phyloP scores from a whole-genome alignment of 106 monocot genomes.

The Vanilla planifolia region DNA sequence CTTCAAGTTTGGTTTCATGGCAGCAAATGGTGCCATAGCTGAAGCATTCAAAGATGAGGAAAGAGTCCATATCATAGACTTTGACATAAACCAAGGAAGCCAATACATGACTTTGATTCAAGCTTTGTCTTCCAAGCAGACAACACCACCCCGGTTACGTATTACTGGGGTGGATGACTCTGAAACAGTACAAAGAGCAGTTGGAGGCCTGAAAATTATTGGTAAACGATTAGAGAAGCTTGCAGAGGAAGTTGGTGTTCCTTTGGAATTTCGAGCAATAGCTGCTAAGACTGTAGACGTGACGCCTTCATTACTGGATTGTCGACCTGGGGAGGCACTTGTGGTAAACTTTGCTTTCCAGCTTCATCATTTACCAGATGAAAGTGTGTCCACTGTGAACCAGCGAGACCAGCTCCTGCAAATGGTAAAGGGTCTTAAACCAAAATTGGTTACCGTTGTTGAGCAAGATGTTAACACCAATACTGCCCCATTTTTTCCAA shows the following conservation, averaged over 20 bases:
- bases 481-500: slow-evolving; percentile 89
- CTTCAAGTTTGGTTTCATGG: slow-evolving; percentile 95
- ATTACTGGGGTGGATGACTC: slow-evolving; percentile 98
- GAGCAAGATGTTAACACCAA: slow-evolving; percentile 98
- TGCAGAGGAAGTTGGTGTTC: slow-evolving; percentile 50
- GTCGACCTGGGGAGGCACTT: slow-evolving; percentile 57
- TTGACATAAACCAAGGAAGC: slow-evolving; percentile 94
- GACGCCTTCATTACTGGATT: slow-evolving; percentile 63
- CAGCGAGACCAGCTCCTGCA: slow-evolving; percentile 86
- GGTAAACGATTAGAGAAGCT: slow-evolving; percentile 77
- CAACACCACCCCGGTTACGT: slow-evolving; percentile 42
- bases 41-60: slow-evolving; percentile 73
- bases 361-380: slow-evolving; percentile 98
- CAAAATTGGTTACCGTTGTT: slow-evolving; percentile 87
- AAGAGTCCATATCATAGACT: slow-evolving; percentile 88
- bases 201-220: slow-evolving; percentile 83
- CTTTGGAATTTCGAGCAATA: slow-evolving; percentile 71
- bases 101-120: slow-evolving; percentile 83
- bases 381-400: slow-evolving; percentile 94
- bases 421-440: slow-evolving; percentile 87
- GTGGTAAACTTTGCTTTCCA: slow-evolving; percentile 96
- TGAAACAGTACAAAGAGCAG: slow-evolving; percentile 74
- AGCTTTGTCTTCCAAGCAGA: slow-evolving; percentile 28
- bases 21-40: slow-evolving; percentile 81
- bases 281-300: slow-evolving; percentile 59